Evolutionary conservation across 2,329 filamentous ascomycete species (phyloP).

Genomic region (Aspergillus awamori): DNA sequence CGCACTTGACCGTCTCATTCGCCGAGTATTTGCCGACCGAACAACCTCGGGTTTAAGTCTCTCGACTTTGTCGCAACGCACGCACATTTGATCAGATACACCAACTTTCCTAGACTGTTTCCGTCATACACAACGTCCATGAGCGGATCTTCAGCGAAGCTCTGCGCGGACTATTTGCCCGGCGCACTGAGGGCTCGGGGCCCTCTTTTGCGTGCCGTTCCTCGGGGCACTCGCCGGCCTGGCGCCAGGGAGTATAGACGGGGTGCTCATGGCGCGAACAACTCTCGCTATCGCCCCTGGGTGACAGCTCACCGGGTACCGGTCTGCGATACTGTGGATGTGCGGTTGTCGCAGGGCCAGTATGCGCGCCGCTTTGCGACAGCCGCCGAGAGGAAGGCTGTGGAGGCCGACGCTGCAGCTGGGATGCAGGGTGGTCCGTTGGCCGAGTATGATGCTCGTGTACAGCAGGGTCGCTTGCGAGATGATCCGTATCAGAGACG

Average conservation of each 20-base stretch:
- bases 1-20: conserved; percentile 13
- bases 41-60: conserved; percentile 6
- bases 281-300: background rate
- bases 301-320: background rate
- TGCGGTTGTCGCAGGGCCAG: background rate
- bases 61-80: conserved; percentile 7
- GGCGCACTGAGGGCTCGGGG: conserved; percentile 28
- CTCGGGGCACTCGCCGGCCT: conserved; percentile 20
- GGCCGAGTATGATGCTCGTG: conserved; percentile 83
- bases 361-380: conserved; percentile 24
- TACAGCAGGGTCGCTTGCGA: conserved; percentile 70
- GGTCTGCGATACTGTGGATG: conserved; percentile 6
- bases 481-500: conserved; percentile 92
- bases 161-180: conserved; percentile 35
- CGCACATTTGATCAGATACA: background rate
- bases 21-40: conserved; percentile 20
- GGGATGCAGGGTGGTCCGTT: conserved; percentile 66
- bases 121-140: conserved; percentile 22
- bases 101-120: background rate
- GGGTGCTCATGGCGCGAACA: conserved; percentile 16
- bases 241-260: conserved; percentile 24
- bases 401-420: conserved; percentile 5
- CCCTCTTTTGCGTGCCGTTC: conserved; percentile 24
- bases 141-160: conserved; percentile 34
- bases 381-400: conserved; percentile 14